phyloP scores from a whole-genome alignment of 441 rosid species.

The Pelargonium fulgidum region DNA sequence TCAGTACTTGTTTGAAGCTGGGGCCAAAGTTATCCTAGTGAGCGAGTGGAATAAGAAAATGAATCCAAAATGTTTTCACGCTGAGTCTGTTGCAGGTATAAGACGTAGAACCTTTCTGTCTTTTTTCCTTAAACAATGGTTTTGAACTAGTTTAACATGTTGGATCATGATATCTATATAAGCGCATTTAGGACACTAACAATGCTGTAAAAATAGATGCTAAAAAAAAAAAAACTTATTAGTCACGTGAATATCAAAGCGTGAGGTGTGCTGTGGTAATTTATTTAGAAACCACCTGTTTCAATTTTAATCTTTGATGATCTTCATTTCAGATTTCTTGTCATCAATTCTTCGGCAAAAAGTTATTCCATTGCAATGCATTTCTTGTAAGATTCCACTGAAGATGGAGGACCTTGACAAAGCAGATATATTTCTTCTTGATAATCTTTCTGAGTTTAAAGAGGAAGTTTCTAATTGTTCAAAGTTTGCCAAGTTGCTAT shows the following conservation, averaged over 20 bases:
- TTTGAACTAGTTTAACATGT: constrained; percentile 3
- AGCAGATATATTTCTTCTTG: constrained; percentile 41
- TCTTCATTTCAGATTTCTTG: constrained; percentile 41
- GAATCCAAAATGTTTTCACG: constrained; percentile 29
- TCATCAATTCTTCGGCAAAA: constrained; percentile 39
- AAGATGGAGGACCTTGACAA: constrained; percentile 30
- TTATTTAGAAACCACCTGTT: constrained; percentile 8
- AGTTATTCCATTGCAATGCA: constrained; percentile 32
- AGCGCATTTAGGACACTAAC: background rate
- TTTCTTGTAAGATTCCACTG: constrained; percentile 26
- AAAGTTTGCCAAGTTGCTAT: constrained; percentile 39
- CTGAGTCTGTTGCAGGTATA: constrained; percentile 45
- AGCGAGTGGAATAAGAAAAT: constrained; percentile 44
- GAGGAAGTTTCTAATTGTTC: constrained; percentile 57
- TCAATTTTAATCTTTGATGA: constrained; percentile 11
- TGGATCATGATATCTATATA: background rate
- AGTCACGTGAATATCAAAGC: constrained; percentile 12
- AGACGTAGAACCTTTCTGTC: constrained; percentile 11
- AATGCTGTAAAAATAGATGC: background rate
- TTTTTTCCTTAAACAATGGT: background rate
- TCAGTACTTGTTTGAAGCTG: constrained; percentile 39
- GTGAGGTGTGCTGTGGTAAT: background rate
- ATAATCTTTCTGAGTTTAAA: constrained; percentile 49
- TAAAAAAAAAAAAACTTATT: background rate
- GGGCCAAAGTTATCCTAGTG: constrained; percentile 48